Conservation (phyloP, 352 stramenopile genomes). For the Elongisporangium anandrum region DNA sequence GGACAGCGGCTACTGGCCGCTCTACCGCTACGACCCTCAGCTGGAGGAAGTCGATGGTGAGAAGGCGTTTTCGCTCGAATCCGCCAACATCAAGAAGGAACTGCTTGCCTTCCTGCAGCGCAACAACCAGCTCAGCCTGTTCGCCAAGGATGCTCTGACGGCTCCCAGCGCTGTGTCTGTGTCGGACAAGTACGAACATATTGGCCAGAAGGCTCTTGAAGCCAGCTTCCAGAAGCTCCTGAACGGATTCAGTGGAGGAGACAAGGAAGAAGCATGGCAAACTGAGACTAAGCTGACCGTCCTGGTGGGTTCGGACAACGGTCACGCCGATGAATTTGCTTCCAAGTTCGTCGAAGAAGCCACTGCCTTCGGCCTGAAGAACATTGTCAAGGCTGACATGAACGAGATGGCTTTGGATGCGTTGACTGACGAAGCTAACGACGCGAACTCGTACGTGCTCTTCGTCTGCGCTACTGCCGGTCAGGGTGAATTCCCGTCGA, state of each 20-base stretch:
- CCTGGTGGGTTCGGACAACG: constrained; percentile 73
- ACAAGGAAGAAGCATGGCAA: constrained; percentile 46
- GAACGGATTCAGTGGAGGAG: constrained; percentile 51
- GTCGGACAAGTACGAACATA: constrained; percentile 65
- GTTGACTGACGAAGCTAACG: constrained; percentile 61
- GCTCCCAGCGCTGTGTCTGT: constrained; percentile 28
- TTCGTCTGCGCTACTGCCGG: constrained; percentile 79
- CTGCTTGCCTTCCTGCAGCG: constrained; percentile 85
- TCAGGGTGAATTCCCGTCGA: constrained; percentile 76
- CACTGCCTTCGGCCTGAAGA: constrained; percentile 59
- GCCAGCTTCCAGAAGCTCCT: constrained; percentile 78
- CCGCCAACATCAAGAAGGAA: constrained; percentile 89
- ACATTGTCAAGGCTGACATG: constrained; percentile 82
- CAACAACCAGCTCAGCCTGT: constrained; percentile 89
- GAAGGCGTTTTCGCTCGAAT: constrained; percentile 89
- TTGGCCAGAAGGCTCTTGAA: constrained; percentile 81
- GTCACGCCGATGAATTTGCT: constrained; percentile 68
- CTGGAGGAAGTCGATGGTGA: constrained; percentile 74
- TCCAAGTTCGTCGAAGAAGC: constrained; percentile 71
- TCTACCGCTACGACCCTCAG: constrained; percentile 91
- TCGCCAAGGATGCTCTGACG: constrained; percentile 72
- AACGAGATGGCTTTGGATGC: constrained; percentile 75
- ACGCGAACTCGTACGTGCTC: constrained; percentile 66
- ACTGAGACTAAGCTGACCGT: constrained; percentile 73
- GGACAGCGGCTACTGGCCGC: constrained; percentile 85